These are phyloP conservation scores for Aegle marmelos DNA, from an alignment of 345 rosid genomes.

Conservation along the genomic window DNA sequence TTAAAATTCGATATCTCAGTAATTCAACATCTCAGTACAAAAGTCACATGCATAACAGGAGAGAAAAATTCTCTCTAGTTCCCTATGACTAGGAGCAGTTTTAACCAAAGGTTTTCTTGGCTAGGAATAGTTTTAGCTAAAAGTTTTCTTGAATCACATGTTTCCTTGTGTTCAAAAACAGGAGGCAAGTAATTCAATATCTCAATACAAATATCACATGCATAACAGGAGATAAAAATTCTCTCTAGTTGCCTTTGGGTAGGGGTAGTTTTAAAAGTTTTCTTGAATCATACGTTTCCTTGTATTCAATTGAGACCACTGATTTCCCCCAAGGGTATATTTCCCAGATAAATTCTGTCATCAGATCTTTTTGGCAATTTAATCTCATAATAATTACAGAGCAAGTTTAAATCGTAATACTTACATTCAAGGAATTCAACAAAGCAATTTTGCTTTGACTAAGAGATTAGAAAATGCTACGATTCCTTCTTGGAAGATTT, in stretches of 20 bases:
- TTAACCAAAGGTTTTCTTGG: not conserved
- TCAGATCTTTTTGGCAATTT: no score
- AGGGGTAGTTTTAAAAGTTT: not conserved
- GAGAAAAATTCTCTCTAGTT: no score
- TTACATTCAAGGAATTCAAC: no score
- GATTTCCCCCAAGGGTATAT: no score
- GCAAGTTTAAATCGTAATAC: not conserved
- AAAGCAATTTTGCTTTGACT: not conserved
- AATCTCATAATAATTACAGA: no score
- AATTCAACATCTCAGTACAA: no score
- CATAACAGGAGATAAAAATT: not conserved
- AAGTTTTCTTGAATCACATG: not conserved
- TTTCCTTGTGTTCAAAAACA: not conserved
- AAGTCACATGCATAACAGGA: no score
- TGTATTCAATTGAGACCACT: no score
- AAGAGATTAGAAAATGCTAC: not conserved
- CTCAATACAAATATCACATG: not conserved
- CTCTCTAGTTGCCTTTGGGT: not conserved
- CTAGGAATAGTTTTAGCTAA: no score
- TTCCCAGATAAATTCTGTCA: no score
- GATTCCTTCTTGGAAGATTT: not conserved
- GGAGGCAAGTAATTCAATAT: not conserved
- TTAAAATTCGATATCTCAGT: no score
- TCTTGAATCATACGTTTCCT: not conserved
- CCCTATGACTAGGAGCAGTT: no score